Base-by-base conservation (phyloP, 2,329 filamentous ascomycete genomes). In the Setomelanomma holmii region DNA sequence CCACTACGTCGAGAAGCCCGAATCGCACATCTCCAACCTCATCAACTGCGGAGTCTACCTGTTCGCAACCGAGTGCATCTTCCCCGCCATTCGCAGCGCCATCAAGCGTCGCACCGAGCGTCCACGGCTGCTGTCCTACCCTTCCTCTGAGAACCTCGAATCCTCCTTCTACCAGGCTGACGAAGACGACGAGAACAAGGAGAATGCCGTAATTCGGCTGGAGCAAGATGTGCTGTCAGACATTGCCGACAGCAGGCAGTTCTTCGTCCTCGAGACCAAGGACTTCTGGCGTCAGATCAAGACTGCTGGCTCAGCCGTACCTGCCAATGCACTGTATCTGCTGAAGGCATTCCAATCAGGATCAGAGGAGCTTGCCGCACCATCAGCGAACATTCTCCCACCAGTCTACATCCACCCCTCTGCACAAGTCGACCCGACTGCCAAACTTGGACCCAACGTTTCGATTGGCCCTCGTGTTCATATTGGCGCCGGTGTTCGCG, bases 231-330 rank as follows among this genome's bases (percentile, higher is more conserved):
- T 98, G 45, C 84, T 99, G 53, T 89, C 92, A 45, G 93, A 98
- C 71, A 87, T 98, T 69, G 93, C 95, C 56, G 95, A 98, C 78
- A 96, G 86, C 84, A 95, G 96, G 79, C 91, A 95, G 76, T 99
- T 99, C 82, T 98, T 92, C 78, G 95, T 98, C 24, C 90, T 96
- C 76, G 95, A 99, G 81, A 98, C 93, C 62, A 96, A 96, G 80
- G 95, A 98, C 76, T 99, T 99, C 78, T 99, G 95, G 95, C 91
- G 95, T 67, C 95, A 99, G 82, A 98, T 99, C 85, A 99, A 99
- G 85, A 97, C 95, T 1, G 95, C 95, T 54, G 95, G 95, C 54
- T 98, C 93, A 5, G 95, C 95, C 43, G 92, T 99, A 22, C 95
- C 95, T 14, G 95, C 95, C 58, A 98, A 98, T 71, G 95, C 95